A percentile compares a stretch with the other conserved stretches of the same genome.
Conservation (phyloP, 1,284 basidiomycete species). For the Pseudozyma thailandica region DNA sequence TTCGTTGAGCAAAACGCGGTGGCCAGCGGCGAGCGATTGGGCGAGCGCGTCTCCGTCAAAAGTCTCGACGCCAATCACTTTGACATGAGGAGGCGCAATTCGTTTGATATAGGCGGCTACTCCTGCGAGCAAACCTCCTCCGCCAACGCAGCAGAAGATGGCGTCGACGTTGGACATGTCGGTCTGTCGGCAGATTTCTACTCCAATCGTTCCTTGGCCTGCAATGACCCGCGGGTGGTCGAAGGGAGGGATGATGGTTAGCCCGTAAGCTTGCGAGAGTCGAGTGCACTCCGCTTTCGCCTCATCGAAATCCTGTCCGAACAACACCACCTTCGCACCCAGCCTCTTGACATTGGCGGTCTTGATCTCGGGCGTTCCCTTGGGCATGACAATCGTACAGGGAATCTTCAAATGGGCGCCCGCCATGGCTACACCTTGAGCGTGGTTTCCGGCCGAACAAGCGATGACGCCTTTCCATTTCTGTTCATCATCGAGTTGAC, state of each 20-base stretch:
- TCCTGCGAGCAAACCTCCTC: constrained; percentile 89
- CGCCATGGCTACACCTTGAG: constrained; percentile 96
- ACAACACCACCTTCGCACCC: constrained; percentile 91
- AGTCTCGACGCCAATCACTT: constrained; percentile 93
- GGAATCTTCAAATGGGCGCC: constrained; percentile 86
- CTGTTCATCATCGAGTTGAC: constrained; percentile 84
- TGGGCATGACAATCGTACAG: constrained; percentile 98
- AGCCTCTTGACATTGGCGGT: constrained; percentile 90
- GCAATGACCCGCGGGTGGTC: constrained; percentile 97
- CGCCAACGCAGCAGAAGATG: constrained; percentile 90
- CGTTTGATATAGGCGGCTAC: constrained; percentile 92
- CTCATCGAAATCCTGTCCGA: constrained; percentile 93
- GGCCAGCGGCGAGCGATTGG: constrained; percentile 74
- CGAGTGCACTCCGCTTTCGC: constrained; percentile 94
- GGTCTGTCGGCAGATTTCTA: constrained; percentile 77
- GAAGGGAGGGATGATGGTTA: constrained; percentile 95
- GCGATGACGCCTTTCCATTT: constrained; percentile 97
- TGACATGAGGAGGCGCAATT: constrained; percentile 84
- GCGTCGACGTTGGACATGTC: constrained; percentile 75
- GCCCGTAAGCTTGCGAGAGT: constrained; percentile 79
- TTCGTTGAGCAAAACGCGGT: constrained; percentile 83
- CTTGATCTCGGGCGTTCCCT: constrained; percentile 95
- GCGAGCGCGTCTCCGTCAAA: constrained; percentile 93
- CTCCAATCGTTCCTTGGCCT: constrained; percentile 92
- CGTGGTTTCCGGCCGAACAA: constrained; percentile 98